Evolutionary conservation across 2,329 filamentous ascomycete species (phyloP), one percentile per base, ranked within the genome.

Genomic region (Aspergillus chevalieri): DNA sequence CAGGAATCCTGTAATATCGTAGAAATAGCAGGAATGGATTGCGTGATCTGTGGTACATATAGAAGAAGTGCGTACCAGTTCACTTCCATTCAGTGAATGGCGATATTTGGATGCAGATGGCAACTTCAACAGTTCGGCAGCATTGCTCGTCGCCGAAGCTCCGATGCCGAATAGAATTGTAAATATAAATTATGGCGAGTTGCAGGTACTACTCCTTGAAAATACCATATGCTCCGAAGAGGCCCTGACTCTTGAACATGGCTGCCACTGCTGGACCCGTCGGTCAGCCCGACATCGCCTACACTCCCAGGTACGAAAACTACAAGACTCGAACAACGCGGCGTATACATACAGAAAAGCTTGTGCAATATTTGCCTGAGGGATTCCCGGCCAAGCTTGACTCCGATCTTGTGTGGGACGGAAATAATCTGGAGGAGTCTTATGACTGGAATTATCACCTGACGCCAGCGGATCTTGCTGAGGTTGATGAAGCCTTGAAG

Each of bases 321-420:
- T 38, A 38, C 34, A n/a, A 38, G 34, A n/a, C 36, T 15, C 36
- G 36, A 17, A 39, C 36, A 39, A 19, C n/a, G n/a, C 36, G n/a
- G 7, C 36, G 36, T 15, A 39, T 17, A 15, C 36, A 39, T n/a
- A 39, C 36, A 15, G 36, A 39, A 39, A 39, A 15, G 36, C 14
- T 39, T 15, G 12, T 19, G 19, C 36, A 45, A 6, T 47, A 52
- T 2, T 58, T 78, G 0, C 75, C 75, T 0, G 47, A 57, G 1
- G 72, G 69, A 0, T 77, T 75, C 52, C 74, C 75, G 0, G 21
- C 55, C 15, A 52, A 70, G 39, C 53, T 78, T 1, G 54, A 63
- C 2, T 74, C 72, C 0, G 63, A 72, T 4, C 62, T 78, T 1
- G 75, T 76, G 0, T 78, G 75, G 75, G 70, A 77, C 33, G 73